Conservation (phyloP, 805 yeast species). For the Wickerhamomyces queroliae region DNA sequence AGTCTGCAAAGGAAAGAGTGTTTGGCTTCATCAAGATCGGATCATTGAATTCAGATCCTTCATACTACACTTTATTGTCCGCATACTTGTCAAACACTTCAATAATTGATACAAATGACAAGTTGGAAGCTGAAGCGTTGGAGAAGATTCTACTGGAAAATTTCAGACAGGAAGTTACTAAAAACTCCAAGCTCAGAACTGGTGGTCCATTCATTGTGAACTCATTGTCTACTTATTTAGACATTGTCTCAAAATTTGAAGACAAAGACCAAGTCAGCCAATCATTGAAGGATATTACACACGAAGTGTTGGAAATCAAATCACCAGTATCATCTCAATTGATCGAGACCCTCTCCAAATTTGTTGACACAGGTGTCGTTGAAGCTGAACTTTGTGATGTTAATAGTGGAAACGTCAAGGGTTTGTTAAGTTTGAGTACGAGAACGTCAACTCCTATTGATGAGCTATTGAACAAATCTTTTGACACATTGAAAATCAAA, state of each 20-base stretch:
- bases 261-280: background rate
- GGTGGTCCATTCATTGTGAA: slow-evolving; percentile 26
- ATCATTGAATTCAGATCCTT: slow-evolving; percentile 44
- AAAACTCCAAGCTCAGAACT: slow-evolving; percentile 24
- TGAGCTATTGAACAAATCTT: slow-evolving; percentile 9
- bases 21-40: slow-evolving; percentile 45
- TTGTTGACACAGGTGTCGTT: slow-evolving; percentile 12
- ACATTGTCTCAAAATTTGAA: slow-evolving; percentile 10
- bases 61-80: slow-evolving; percentile 34
- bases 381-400: slow-evolving; percentile 5
- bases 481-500: slow-evolving; percentile 13
- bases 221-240: slow-evolving; percentile 24
- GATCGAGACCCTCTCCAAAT: slow-evolving; percentile 14
- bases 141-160: slow-evolving; percentile 24
- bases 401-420: background rate
- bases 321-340: slow-evolving; percentile 15
- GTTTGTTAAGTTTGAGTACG: background rate
- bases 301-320: slow-evolving; percentile 11
- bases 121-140: slow-evolving; percentile 20
- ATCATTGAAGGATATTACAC: slow-evolving; percentile 5
- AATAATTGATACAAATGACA: slow-evolving; percentile 5
- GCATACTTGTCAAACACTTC: slow-evolving; percentile 15
- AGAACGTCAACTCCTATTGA: slow-evolving; percentile 8
- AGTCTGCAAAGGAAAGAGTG: slow-evolving; percentile 39
- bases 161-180: slow-evolving; percentile 21